Evolutionary conservation across 2,329 filamentous ascomycete species (phyloP).

Genomic region (Cercospora sp.): DNA sequence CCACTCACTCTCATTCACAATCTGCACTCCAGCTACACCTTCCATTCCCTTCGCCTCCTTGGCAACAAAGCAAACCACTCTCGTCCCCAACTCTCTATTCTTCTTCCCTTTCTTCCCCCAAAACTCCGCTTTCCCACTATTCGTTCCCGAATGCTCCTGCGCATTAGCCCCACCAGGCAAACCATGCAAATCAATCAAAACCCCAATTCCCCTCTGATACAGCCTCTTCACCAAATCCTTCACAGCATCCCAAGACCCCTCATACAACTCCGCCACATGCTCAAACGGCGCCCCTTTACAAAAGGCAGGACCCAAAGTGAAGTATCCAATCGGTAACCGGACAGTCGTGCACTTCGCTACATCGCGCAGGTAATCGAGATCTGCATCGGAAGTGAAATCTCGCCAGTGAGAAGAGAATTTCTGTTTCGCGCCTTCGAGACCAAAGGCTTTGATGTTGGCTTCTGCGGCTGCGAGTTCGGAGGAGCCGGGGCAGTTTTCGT

Average conservation of each 20-base stretch:
- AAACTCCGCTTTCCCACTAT: conserved; percentile 52
- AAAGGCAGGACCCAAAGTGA: conserved; percentile 54
- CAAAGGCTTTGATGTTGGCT: conserved; percentile 48
- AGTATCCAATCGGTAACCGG: conserved; percentile 62
- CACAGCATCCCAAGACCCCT: conserved; percentile 55
- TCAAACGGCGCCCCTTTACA: conserved; percentile 56
- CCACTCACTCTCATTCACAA: conserved; percentile 58
- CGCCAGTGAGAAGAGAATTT: conserved; percentile 58
- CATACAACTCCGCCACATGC: conserved; percentile 51
- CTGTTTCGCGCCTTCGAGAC: conserved; percentile 50
- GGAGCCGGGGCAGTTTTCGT: conserved; percentile 40
- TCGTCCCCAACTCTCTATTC: conserved; percentile 50
- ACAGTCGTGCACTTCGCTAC: conserved; percentile 58
- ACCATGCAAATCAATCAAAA: conserved; percentile 60
- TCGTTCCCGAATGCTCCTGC: conserved; percentile 58
- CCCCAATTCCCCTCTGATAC: conserved; percentile 52
- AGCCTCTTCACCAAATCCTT: conserved; percentile 50
- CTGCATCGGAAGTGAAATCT: conserved; percentile 51
- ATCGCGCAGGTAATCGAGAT: conserved; percentile 55
- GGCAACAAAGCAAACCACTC: conserved; percentile 54
- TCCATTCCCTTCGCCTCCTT: conserved; percentile 47
- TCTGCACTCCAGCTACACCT: conserved; percentile 57
- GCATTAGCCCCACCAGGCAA: conserved; percentile 59
- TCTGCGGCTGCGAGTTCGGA: conserved; percentile 57
- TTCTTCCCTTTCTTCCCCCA: conserved; percentile 47